A percentile compares a stretch with the other conserved stretches of the same genome.
Evolutionary conservation across 2,329 filamentous ascomycete species (phyloP).

Genomic region (Ascochyta lentis): DNA sequence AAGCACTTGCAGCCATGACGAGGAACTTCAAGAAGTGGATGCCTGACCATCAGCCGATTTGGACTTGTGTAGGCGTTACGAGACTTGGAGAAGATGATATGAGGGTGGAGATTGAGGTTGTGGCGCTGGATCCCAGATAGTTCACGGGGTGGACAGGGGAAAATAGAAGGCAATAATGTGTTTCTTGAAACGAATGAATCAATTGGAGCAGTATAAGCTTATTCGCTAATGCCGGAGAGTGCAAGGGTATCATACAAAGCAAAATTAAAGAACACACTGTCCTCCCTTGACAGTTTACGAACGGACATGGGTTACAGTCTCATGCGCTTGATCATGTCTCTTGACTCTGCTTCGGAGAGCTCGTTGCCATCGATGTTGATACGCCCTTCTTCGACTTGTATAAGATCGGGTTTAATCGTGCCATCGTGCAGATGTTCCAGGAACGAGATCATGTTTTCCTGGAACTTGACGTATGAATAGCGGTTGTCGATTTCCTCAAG

Average conservation of each 20-base stretch:
- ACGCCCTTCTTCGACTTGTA: slow-evolving; percentile 59
- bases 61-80: slow-evolving; percentile 30
- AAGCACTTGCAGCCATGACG: slow-evolving; percentile 26
- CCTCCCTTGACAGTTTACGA: background rate
- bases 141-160: too few relatives aligned
- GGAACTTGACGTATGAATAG: slow-evolving; percentile 49
- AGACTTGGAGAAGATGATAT: slow-evolving; percentile 51
- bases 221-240: background rate
- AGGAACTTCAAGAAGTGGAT: slow-evolving; percentile 35
- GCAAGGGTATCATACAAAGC: background rate
- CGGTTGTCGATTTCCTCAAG: slow-evolving; percentile 36
- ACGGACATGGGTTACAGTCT: slow-evolving; percentile 26
- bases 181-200: too few relatives aligned
- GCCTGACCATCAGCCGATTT: slow-evolving; percentile 32
- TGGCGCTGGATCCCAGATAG: slow-evolving; percentile 18
- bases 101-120: slow-evolving; percentile 33
- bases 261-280: background rate
- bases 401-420: slow-evolving; percentile 56
- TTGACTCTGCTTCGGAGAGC: slow-evolving; percentile 38
- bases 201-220: too few relatives aligned
- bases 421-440: slow-evolving; percentile 52
- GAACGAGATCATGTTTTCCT: slow-evolving; percentile 50
- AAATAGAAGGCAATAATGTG: too few relatives aligned
- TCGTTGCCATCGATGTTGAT: slow-evolving; percentile 43
- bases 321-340: slow-evolving; percentile 44